A percentile compares a stretch with the other conserved stretches of the same genome.
These are phyloP conservation scores for Hymenoscyphus occultus DNA, from an alignment of 2,329 filamentous ascomycete species.

Conservation along the genomic window DNA sequence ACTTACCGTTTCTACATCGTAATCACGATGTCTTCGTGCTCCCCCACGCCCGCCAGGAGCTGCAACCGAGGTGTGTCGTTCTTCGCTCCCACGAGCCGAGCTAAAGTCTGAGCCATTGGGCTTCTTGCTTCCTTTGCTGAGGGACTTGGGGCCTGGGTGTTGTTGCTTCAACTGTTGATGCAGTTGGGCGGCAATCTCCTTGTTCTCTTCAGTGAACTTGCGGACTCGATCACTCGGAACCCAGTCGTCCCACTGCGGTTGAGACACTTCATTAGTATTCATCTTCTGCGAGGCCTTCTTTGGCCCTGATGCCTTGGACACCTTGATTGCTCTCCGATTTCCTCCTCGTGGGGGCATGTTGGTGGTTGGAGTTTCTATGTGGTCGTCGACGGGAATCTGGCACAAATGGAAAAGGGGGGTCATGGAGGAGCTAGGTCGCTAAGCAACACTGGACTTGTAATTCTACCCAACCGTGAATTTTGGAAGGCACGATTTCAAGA, in stretches of 20 bases:
- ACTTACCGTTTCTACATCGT: constrained; percentile 78
- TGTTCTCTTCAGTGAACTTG: constrained; percentile 93
- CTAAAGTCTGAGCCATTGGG: constrained; percentile 55
- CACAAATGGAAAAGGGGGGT: neutral
- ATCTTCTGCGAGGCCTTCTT: neutral
- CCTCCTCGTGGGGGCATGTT: neutral
- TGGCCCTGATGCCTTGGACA: neutral
- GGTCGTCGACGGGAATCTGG: neutral
- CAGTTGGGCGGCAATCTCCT: constrained; percentile 76
- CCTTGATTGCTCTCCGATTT: neutral
- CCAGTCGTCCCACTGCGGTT: constrained; percentile 89
- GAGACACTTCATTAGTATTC: constrained; percentile 22
- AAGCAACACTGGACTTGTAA: neutral
- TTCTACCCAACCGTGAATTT: neutral
- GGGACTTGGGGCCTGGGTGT: constrained; percentile 40
- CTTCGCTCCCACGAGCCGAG: constrained; percentile 72
- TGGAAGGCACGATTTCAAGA: constrained; percentile 8
- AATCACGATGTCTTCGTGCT: constrained; percentile 72
- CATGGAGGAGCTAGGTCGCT: neutral
- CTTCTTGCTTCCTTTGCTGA: constrained; percentile 54
- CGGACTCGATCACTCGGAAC: constrained; percentile 89
- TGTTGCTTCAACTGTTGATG: constrained; percentile 60
- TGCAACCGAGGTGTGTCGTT: constrained; percentile 61
- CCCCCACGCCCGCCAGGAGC: constrained; percentile 65
- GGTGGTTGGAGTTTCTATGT: neutral